Base-by-base conservation (phyloP, 257 asterid species). In the Echites panduratus region DNA sequence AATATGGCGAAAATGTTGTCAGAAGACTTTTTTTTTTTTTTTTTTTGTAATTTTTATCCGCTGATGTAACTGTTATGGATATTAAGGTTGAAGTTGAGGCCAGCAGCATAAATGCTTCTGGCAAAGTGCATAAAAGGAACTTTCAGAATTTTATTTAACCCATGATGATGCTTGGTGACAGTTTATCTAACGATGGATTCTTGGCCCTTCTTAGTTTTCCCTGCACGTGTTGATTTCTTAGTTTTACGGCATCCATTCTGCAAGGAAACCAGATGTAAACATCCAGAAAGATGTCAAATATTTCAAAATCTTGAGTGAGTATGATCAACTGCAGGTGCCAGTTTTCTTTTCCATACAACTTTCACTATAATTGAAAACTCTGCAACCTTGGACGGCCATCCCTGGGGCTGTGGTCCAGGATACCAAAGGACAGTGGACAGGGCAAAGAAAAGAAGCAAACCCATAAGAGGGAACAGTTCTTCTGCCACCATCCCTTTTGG, bases 341-440 rank as follows among this genome's bases (percentile, higher is more conserved):
- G 45, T 0, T 2, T 1, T 41, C 45, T 41, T 41, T 41, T 41
- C 45, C 9, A 5, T 5, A 2, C 0, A 41, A 41, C 0, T 41
- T 41, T 7, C 45, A 4, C 45, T 7, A 4, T 41, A 5, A 41
- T 41, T 66, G 53, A 27, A 75, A 48, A 76, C 86, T 4, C 88
- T 90, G 76, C 92, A 85, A 5, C 90, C 90, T 72, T 74, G 40
- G 38, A 68, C 85, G 5, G n/a, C 68, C 12, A 90, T 56, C 4
- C 92, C 95, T 0, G 83, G 87, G 0, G 84, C 92, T 0, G 96
- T 90, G 0, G 95, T 95, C 73, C 95, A 88, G 0, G 69, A 29
- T 2, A 95, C 95, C 73, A 85, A 54, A 0, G 85, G 89, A 24
- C 95, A 90, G 19, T 83, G 89, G 72, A 87, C 73, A 92, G 79